These are phyloP conservation scores for Paracamarosporium sp. DNA, from an alignment of 2,329 filamentous ascomycete species.

Conservation along the genomic window DNA sequence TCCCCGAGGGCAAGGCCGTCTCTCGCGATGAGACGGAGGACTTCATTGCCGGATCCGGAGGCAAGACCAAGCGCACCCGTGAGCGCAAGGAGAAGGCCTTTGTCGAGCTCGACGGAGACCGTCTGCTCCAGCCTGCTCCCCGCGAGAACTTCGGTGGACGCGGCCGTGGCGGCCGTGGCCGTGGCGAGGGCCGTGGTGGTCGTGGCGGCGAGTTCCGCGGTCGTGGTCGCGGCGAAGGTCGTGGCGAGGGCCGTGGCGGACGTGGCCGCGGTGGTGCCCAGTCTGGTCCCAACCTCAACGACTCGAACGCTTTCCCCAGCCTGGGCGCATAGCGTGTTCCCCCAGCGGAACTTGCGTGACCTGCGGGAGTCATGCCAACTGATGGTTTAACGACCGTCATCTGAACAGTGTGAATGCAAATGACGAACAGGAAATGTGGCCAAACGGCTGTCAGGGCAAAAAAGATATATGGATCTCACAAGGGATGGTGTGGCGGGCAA, in stretches of 20 bases:
- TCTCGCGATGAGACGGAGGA: slow-evolving; percentile 66
- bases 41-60: slow-evolving; percentile 75
- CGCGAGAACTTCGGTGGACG: slow-evolving; percentile 37
- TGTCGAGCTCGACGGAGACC: slow-evolving; percentile 84
- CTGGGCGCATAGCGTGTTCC: slow-evolving; percentile 51
- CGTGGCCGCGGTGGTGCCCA: slow-evolving; percentile 52
- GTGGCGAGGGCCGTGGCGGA: slow-evolving; percentile 50
- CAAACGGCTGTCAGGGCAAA: slow-evolving; percentile 19
- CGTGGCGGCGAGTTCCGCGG: slow-evolving; percentile 56
- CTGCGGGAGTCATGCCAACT: slow-evolving; percentile 2
- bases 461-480: slow-evolving; percentile 30
- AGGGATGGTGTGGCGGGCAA: slow-evolving; percentile 46
- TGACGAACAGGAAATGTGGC: slow-evolving; percentile 14
- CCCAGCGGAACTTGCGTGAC: slow-evolving; percentile 12
- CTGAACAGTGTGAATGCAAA: slow-evolving; percentile 7
- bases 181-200: slow-evolving; percentile 60
- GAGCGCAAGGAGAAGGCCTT: slow-evolving; percentile 91
- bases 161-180: slow-evolving; percentile 55
- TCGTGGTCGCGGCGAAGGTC: slow-evolving; percentile 59
- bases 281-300: slow-evolving; percentile 56
- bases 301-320: slow-evolving; percentile 61
- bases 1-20: slow-evolving; percentile 79
- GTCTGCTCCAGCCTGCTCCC: slow-evolving; percentile 61
- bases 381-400: slow-evolving; percentile 3
- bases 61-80: slow-evolving; percentile 83